These are phyloP conservation scores for Gossypium gossypioides DNA, from an alignment of 441 rosid species.

Conservation along the genomic window DNA sequence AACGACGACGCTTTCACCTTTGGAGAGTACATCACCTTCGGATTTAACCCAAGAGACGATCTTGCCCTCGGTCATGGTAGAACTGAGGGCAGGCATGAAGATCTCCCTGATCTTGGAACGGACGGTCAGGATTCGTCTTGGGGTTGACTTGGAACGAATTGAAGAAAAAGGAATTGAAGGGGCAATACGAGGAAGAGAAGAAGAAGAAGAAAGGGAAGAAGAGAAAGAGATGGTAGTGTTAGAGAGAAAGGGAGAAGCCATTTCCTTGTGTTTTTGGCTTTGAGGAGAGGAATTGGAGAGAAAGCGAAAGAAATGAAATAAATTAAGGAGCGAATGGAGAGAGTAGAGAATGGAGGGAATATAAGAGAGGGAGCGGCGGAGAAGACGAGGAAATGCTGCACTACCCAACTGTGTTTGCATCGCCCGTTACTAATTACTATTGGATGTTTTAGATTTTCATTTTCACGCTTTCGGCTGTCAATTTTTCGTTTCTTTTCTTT, in stretches of 20 bases:
- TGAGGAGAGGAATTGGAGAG: slow-evolving; percentile 9
- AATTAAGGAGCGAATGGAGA: not conserved
- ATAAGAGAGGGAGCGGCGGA: slow-evolving; percentile 37
- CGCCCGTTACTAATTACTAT: slow-evolving; percentile 16
- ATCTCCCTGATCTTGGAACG: slow-evolving; percentile 83
- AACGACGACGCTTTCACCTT: slow-evolving; percentile 92
- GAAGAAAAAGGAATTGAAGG: slow-evolving; percentile 20
- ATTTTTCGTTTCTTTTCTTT: not conserved
- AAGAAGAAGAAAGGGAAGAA: slow-evolving; percentile 28
- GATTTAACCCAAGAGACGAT: slow-evolving; percentile 91
- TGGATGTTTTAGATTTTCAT: not conserved
- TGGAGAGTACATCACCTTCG: slow-evolving; percentile 79
- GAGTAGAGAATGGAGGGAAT: slow-evolving; percentile 3
- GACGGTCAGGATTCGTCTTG: slow-evolving; percentile 26
- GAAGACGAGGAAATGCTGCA: slow-evolving; percentile 59
- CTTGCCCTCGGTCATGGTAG: slow-evolving; percentile 97
- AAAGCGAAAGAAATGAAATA: not conserved
- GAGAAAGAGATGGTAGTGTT: slow-evolving; percentile 28
- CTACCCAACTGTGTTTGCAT: slow-evolving; percentile 27
- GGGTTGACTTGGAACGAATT: slow-evolving; percentile 19
- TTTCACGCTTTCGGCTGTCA: not conserved
- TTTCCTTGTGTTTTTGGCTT: slow-evolving; percentile 3
- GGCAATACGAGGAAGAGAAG: slow-evolving; percentile 24
- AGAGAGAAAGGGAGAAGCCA: slow-evolving; percentile 35
- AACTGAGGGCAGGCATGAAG: slow-evolving; percentile 95